These are phyloP conservation scores for Gracilaria gracilis DNA, from an alignment of 23 red algal species.

Conservation along the genomic window DNA sequence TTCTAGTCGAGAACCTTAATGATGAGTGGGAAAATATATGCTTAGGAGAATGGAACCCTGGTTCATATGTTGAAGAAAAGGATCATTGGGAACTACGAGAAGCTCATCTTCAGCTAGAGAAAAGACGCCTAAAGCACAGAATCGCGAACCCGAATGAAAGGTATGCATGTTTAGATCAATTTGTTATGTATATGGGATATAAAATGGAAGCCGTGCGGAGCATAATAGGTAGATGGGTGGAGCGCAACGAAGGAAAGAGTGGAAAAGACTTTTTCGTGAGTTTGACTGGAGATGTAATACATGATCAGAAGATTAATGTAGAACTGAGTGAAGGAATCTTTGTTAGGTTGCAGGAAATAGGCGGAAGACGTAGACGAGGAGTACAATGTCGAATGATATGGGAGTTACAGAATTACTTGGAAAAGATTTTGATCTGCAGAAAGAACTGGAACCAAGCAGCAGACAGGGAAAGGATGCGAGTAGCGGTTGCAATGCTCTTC, in stretches of 20 bases:
- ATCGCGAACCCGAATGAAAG: neutral
- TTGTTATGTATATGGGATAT: constrained; percentile 26
- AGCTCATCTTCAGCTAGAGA: neutral
- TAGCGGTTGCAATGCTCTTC: neutral
- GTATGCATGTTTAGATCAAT: neutral
- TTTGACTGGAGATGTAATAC: neutral
- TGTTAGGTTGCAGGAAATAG: neutral
- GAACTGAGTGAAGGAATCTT: neutral
- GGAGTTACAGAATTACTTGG: constrained; percentile 24
- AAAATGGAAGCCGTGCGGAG: neutral
- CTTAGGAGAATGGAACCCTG: neutral
- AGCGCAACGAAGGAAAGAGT: neutral
- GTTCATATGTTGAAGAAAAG: too few relatives aligned
- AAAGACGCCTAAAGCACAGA: neutral
- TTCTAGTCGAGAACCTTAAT: neutral
- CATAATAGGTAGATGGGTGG: constrained; percentile 4
- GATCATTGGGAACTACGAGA: neutral
- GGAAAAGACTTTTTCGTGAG: neutral
- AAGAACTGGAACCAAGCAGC: neutral
- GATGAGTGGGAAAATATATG: neutral
- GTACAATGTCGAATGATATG: constrained; percentile 22
- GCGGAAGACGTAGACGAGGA: neutral
- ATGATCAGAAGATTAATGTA: neutral
- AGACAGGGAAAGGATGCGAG: neutral
- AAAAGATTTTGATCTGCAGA: neutral